Conservation (phyloP, 768 basidiomycete species). For the Multifurca ochricompacta region DNA sequence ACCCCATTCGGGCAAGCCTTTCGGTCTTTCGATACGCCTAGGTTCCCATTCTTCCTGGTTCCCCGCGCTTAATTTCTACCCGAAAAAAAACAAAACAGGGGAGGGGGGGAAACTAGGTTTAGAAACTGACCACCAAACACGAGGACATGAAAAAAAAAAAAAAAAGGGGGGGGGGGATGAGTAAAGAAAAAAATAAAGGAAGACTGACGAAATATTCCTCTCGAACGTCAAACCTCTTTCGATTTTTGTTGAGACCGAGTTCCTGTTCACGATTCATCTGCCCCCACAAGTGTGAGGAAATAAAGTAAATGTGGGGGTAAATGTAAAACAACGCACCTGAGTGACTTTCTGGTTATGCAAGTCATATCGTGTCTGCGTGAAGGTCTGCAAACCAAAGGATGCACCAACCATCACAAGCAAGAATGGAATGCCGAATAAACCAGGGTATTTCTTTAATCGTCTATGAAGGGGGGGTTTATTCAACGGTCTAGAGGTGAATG, state of each 20-base stretch:
- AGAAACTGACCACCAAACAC: too few species aligned
- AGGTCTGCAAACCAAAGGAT: slow-evolving; percentile 71
- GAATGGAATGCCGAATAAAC: slow-evolving; percentile 82
- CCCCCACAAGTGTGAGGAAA: neutral
- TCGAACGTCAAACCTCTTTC: slow-evolving; percentile 83
- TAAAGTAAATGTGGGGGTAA: neutral
- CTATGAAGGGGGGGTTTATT: slow-evolving; percentile 8
- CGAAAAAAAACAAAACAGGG: neutral
- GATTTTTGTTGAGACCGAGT: slow-evolving; percentile 55
- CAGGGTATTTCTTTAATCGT: slow-evolving; percentile 42
- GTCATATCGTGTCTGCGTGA: slow-evolving; percentile 91
- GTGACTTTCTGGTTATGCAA: slow-evolving; percentile 73
- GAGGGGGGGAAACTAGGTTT: too few species aligned
- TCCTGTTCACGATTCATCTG: slow-evolving; percentile 75
- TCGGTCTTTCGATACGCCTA: slow-evolving; percentile 73
- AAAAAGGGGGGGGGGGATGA: neutral
- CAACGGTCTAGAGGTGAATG: slow-evolving; percentile 16
- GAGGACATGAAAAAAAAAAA: neutral
- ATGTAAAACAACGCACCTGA: slow-evolving; percentile 37
- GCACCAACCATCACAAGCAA: slow-evolving; percentile 76
- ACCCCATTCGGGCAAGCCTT: slow-evolving; percentile 92
- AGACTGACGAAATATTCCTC: slow-evolving; percentile 92
- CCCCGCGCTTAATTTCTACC: slow-evolving; percentile 56
- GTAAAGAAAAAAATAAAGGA: neutral
- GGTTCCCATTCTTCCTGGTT: slow-evolving; percentile 78